Conservation (phyloP, 805 yeast genomes). For the Cyberlindnera euphorbiae region DNA sequence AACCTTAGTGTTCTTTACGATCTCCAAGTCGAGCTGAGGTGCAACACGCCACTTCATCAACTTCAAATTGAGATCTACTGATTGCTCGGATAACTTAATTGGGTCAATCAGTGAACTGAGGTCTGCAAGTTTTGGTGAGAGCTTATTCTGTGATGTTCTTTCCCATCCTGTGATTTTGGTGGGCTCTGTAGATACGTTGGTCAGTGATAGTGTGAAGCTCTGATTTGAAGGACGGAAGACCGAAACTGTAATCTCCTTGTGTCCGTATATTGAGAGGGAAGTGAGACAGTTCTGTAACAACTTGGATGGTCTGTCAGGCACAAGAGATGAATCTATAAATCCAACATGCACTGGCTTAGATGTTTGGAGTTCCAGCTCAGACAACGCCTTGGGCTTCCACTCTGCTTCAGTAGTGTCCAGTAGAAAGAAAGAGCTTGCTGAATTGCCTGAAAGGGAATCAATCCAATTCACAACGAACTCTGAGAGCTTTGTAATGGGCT, state of each 20-base stretch:
- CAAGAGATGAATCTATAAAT: constrained; percentile 36
- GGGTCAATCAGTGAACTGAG: constrained; percentile 82
- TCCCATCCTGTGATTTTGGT: constrained; percentile 82
- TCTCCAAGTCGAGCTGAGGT: constrained; percentile 71
- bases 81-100: constrained; percentile 75
- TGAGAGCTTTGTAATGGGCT: constrained; percentile 7
- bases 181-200: constrained; percentile 10
- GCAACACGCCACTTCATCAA: constrained; percentile 96
- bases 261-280: constrained; percentile 35
- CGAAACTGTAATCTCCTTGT: constrained; percentile 31
- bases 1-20: constrained; percentile 55
- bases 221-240: constrained; percentile 34
- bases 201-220: constrained; percentile 28
- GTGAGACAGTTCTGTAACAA: constrained; percentile 56
- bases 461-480: constrained; percentile 13
- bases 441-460: constrained; percentile 4
- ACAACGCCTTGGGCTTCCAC: constrained; percentile 11
- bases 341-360: constrained; percentile 26
- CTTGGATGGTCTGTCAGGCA: constrained; percentile 40
- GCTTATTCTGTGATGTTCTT: constrained; percentile 62
- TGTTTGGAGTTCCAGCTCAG: constrained; percentile 12
- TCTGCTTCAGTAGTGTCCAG: too few species aligned
- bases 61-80: constrained; percentile 84
- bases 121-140: constrained; percentile 82
- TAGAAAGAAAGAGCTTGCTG: too few species aligned